Percentiles rank a stretch among this genome's conserved stretches.
Evolutionary conservation across 1,284 basidiomycete genomes (phyloP).

Genomic region (Irpex lacteus): DNA sequence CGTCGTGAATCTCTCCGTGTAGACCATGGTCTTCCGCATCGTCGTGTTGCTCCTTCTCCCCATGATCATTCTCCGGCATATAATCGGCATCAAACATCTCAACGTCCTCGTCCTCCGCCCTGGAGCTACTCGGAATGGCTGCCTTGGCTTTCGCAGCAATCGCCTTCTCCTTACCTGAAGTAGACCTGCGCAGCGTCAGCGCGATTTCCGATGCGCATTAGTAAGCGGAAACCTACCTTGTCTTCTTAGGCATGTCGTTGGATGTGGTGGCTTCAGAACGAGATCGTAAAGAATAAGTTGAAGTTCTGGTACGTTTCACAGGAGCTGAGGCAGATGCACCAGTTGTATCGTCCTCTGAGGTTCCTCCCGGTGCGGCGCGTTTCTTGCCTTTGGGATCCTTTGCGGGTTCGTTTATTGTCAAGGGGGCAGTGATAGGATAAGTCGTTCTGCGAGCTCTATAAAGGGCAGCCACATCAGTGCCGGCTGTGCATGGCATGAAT

Average conservation of each 20-base stretch:
- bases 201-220: constrained; percentile 10
- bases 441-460: constrained; percentile 57
- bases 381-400: constrained; percentile 82
- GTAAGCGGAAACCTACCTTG: constrained; percentile 43
- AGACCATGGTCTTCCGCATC: constrained; percentile 49
- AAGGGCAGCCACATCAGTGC: constrained; percentile 15
- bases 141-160: constrained; percentile 56
- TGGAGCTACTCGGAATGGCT: constrained; percentile 52
- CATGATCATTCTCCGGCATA: constrained; percentile 55
- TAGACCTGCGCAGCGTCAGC: constrained; percentile 31
- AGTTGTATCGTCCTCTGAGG: constrained; percentile 55
- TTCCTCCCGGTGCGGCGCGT: constrained; percentile 69
- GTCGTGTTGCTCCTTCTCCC: constrained; percentile 36
- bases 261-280: constrained; percentile 42
- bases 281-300: constrained; percentile 66
- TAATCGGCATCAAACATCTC: constrained; percentile 73
- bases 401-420: constrained; percentile 72
- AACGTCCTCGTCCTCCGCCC: constrained; percentile 64
- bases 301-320: constrained; percentile 53
- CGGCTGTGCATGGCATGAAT: constrained; percentile 6
- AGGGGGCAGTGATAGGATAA: constrained; percentile 40
- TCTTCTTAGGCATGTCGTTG: constrained; percentile 70
- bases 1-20: constrained; percentile 35
- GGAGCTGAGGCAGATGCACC: constrained; percentile 40
- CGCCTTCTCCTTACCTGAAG: constrained; percentile 60